Base-by-base conservation (phyloP, 768 basidiomycete species). In the Collybia sordida region DNA sequence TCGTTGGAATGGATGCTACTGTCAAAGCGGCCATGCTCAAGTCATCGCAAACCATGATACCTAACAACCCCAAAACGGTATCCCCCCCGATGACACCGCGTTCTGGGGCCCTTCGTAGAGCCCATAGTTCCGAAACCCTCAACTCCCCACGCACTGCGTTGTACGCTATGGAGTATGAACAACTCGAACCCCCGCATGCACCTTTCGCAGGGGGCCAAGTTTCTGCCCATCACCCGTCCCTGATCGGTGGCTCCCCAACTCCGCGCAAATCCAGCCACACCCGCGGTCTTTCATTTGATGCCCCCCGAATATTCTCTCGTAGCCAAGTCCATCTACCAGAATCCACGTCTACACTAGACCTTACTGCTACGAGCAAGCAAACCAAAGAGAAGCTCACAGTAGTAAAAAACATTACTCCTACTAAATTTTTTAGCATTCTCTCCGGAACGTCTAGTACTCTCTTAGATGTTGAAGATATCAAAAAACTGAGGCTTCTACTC, bases 21-120 rank as follows among this genome's bases (percentile, higher is more conserved):
- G 88, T 96, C 43, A 96, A 96, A 64, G 91, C 89, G 4, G 90
- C 89, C 11, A 94, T 96, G 90, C 73, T 96, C 49, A 92, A 90
- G 63, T 91, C 90, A 0, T 92, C 91, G 0, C 83, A 86, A 24
- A 78, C 80, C 22, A 71, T 90, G 64, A 69, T 77, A 17, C 65
- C 72, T 6, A 74, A 68, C 51, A 74, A 71, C 71, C 23, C 60
- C 64, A 21, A 56, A 67, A 15, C 64, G 22, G 62, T 39, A 27
- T 58, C 65, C 19, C 68, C 68, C 34, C 78, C 81, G 2, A 56
- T 63, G 15, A 79, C 82, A 3, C 81, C 86, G 22, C 77, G 78
- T 42, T 70, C 79, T 17, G 57, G 58, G 31, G 59, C 66, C 34
- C 66, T 91, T 27, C 82, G 90, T 39, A 81, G 81, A 56, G 82